phyloP scores from a whole-genome alignment of 2,329 filamentous ascomycete species.

The Trichoderma polysporum region DNA sequence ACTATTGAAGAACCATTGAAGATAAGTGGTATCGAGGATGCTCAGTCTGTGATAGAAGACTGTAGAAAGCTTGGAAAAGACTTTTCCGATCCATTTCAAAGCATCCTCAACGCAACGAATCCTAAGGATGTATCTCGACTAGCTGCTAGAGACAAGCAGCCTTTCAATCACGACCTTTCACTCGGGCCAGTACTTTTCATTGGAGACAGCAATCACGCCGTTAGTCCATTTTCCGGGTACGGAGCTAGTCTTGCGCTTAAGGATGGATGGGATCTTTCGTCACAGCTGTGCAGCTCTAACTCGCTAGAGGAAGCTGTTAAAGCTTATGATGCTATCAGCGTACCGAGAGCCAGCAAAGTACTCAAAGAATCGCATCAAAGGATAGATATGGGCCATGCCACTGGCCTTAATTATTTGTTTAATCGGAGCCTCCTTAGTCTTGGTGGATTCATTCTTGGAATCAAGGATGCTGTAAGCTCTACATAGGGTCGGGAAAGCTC shows the following conservation, averaged over 20 bases:
- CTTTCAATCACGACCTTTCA: slow-evolving; percentile 34
- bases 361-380: slow-evolving; percentile 26
- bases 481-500: background rate
- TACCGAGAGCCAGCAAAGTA: slow-evolving; percentile 32
- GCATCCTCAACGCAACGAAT: slow-evolving; percentile 39
- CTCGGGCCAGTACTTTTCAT: slow-evolving; percentile 39
- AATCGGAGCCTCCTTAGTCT: background rate
- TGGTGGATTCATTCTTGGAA: background rate
- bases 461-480: background rate
- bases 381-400: slow-evolving; percentile 22
- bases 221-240: slow-evolving; percentile 46
- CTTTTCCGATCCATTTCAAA: slow-evolving; percentile 37
- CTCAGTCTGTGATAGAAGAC: background rate
- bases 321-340: slow-evolving; percentile 35
- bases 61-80: slow-evolving; percentile 30
- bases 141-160: slow-evolving; percentile 42
- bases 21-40: background rate
- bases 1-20: background rate
- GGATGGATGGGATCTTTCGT: slow-evolving; percentile 43
- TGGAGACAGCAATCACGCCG: slow-evolving; percentile 47
- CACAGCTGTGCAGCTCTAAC: slow-evolving; percentile 31
- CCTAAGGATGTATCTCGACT: slow-evolving; percentile 36
- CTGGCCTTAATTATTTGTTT: slow-evolving; percentile 4
- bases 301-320: slow-evolving; percentile 31
- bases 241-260: slow-evolving; percentile 46